Conservation (phyloP, 331 rosid genomes). For the Ulmus americana region DNA sequence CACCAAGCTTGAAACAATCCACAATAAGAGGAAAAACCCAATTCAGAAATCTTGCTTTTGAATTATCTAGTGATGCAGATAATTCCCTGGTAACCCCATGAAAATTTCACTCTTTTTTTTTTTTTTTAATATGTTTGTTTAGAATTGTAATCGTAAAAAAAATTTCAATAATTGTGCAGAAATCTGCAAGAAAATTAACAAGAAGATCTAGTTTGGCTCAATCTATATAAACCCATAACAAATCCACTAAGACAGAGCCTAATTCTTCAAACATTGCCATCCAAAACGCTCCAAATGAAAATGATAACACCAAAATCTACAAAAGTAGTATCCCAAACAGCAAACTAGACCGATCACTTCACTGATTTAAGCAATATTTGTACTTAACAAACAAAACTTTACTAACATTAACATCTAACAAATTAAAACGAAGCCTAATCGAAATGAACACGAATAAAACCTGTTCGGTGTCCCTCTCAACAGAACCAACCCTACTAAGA, state of each 20-base stretch:
- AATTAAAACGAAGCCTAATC: conserved; percentile 5
- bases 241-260: neutral
- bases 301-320: conserved; percentile 2
- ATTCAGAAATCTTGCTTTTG: no score
- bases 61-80: no score
- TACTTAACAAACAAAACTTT: neutral
- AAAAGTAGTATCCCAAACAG: neutral
- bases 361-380: neutral
- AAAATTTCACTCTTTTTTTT: no score
- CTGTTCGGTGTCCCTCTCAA: conserved; percentile 95
- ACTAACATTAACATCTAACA: conserved; percentile 14
- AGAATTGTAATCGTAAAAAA: no score
- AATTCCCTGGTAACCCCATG: no score
- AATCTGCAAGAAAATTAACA: no score
- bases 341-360: conserved; percentile 1
- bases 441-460: conserved; percentile 29
- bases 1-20: no score
- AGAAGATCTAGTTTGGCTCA: neutral
- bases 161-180: no score
- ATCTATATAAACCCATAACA: neutral
- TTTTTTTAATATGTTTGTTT: no score
- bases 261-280: conserved; percentile 5
- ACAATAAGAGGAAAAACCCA: no score
- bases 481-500: conserved; percentile 80
- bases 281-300: neutral